phyloP scores from a whole-genome alignment of 2,329 filamentous ascomycete genomes.

The Ophiostoma himal-ulmi region DNA sequence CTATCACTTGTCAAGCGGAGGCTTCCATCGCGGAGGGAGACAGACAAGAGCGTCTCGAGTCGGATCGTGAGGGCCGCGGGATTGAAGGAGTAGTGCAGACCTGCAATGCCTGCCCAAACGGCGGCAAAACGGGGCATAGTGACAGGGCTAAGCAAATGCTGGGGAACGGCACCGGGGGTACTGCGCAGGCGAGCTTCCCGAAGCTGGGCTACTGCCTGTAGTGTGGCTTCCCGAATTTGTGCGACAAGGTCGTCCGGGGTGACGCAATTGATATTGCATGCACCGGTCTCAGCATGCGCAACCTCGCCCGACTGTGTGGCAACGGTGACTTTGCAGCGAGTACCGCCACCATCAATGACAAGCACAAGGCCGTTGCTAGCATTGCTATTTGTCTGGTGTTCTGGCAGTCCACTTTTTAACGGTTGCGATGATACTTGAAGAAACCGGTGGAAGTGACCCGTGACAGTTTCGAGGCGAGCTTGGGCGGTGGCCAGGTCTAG shows the following conservation, averaged over 20 bases:
- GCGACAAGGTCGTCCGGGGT: constrained; percentile 16
- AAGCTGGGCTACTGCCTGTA: constrained; percentile 13
- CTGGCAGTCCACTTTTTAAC: background rate
- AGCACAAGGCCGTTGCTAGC: constrained; percentile 14
- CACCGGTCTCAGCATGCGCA: constrained; percentile 17
- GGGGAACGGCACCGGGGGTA: background rate
- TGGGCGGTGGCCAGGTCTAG: constrained; percentile 15
- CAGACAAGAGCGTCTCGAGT: constrained; percentile 16
- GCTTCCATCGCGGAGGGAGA: constrained; percentile 12
- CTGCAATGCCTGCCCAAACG: constrained; percentile 21
- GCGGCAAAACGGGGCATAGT: constrained; percentile 14
- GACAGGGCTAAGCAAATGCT: background rate
- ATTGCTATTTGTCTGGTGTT: background rate
- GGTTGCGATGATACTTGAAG: constrained; percentile 4
- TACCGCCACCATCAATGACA: constrained; percentile 22
- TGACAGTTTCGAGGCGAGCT: constrained; percentile 8
- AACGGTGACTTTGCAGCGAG: constrained; percentile 18
- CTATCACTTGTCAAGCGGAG: constrained; percentile 21
- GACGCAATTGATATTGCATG: constrained; percentile 20
- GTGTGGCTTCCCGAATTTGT: constrained; percentile 14
- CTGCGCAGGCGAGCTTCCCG: background rate
- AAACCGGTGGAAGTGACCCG: constrained; percentile 18
- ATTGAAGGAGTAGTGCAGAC: constrained; percentile 19
- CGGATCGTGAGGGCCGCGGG: constrained; percentile 16
- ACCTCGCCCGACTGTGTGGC: constrained; percentile 13